phyloP scores from a whole-genome alignment of 306 rosid genomes.

The Malus sylvestris region DNA sequence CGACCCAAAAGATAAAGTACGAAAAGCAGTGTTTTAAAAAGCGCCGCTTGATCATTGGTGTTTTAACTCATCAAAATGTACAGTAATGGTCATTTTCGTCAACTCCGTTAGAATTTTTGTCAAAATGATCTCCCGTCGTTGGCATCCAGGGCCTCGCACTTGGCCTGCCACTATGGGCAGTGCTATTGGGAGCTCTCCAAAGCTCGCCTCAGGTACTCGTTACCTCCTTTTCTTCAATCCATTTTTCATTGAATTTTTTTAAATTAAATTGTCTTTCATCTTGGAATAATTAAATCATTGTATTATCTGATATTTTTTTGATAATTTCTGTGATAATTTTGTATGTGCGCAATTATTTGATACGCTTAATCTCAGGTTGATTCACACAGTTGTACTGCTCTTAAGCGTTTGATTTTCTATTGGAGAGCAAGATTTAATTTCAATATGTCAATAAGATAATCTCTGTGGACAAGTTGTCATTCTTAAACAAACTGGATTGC shows the following conservation, averaged over 20 bases:
- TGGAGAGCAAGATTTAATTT: background rate
- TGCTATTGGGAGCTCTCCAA: slow-evolving; percentile 91
- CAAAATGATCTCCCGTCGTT: slow-evolving; percentile 24
- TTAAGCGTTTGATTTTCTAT: background rate
- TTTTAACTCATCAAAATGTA: no score
- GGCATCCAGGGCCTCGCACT: slow-evolving; percentile 24
- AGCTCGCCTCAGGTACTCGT: slow-evolving; percentile 67
- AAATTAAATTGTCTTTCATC: background rate
- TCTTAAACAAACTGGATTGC: background rate
- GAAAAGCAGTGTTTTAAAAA: no score
- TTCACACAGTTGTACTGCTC: no score
- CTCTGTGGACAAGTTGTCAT: background rate
- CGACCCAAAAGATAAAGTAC: no score
- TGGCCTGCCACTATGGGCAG: slow-evolving; percentile 55
- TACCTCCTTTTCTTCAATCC: background rate
- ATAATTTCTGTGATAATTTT: background rate
- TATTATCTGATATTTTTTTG: no score
- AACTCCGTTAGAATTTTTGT: no score
- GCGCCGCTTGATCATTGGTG: no score
- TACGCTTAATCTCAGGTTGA: background rate
- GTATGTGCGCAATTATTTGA: no score
- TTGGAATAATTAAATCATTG: background rate
- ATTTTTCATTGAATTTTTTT: background rate
- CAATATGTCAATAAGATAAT: background rate
- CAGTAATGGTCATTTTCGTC: accelerated